Percentiles rank a stretch among this genome's conserved stretches.
Conservation (phyloP, 257 asterid species). For the Solanum gracilifrons region DNA sequence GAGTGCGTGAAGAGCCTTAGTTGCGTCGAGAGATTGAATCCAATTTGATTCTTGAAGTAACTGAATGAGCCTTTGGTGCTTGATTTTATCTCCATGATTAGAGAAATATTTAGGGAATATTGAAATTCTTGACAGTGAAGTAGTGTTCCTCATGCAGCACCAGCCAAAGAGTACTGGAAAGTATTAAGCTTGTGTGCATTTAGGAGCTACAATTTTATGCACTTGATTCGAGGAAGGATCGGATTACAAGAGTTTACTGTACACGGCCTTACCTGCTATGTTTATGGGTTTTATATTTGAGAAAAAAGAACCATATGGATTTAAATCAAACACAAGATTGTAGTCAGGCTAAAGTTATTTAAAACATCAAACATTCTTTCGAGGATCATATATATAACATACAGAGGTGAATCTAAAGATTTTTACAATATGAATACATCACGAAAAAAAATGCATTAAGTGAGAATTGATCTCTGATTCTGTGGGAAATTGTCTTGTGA, state of each 20-base stretch:
- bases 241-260: no score
- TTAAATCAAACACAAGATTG: no score
- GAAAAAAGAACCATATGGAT: no score
- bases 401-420: no score
- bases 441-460: not conserved
- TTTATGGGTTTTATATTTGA: no score
- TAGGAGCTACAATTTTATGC: not conserved
- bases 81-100: slow-evolving; percentile 17
- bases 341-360: no score
- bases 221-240: no score
- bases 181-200: no score
- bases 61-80: slow-evolving; percentile 17
- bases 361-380: no score
- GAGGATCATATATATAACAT: not conserved
- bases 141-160: slow-evolving; percentile 35
- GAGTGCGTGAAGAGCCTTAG: slow-evolving; percentile 56
- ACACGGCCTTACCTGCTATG: no score
- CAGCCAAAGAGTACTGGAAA: not conserved
- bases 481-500: not conserved
- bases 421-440: no score
- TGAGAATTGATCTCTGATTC: not conserved
- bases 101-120: no score
- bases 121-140: not conserved
- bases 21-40: slow-evolving; percentile 22
- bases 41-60: slow-evolving; percentile 37